Base-by-base conservation (phyloP, 306 rosid genomes). In the Quercus bicolor region DNA sequence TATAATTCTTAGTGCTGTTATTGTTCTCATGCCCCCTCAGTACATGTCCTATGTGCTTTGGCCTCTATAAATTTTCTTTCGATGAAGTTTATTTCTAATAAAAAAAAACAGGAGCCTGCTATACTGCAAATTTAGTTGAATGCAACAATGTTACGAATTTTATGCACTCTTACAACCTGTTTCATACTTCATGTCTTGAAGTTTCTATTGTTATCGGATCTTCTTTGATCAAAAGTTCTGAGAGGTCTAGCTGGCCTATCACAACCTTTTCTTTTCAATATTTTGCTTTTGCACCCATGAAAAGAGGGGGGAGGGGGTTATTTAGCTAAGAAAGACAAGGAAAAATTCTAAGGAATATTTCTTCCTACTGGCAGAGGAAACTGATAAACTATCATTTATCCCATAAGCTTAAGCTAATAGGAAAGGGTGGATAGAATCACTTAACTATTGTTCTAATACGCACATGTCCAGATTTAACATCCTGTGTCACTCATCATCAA, bases 61-160 rank as follows among this genome's bases (percentile, higher is more conserved):
- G 45, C 45, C 45, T 37, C 45, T 37, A 37, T 37, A 37, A 37
- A 7, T 7, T 37, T 7, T 37, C 45, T 37, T 37, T 37, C 11
- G 2, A 37, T 37, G 45, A 37, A 37, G 11, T 37, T 37, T 37
- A 37, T 37, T 37, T 7, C 45, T 8, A 37, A 7, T 7, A 7
- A 7, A 37, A 37, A 37, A 37, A 37, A 91, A 91, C 87, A 90
- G 99, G 98, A 92, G 89, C 54, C 73, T 70, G 64, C 60, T 55
- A 62, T 57, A 48, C 2, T 37, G 43, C 65, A 7, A 28, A n/a
- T 26, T 73, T 68, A 4, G 45, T 69, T 71, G 37, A 51, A 16
- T 56, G 76, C 9, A 19, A 33, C 68, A 26, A 19, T 56, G 37
- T 16, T 68, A 33, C 51, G 33, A 66, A 33, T 23, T 61, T 26